Evolutionary conservation across 2,329 filamentous ascomycete genomes (phyloP).

Genomic region (Ophiobolus disseminans): DNA sequence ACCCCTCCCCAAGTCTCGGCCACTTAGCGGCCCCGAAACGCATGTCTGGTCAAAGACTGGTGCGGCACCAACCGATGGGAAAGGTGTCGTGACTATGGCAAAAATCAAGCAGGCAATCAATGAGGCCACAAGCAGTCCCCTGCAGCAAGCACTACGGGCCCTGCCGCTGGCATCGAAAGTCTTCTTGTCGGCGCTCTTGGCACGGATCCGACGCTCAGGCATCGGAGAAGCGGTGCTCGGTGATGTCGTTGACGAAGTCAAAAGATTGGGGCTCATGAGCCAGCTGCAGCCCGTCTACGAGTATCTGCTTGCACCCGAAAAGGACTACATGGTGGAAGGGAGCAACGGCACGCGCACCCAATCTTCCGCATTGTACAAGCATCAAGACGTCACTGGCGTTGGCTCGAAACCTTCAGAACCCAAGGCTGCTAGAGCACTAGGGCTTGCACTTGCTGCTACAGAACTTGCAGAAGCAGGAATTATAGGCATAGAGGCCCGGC

Average conservation of each 20-base stretch:
- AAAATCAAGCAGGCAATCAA: conserved; percentile 94
- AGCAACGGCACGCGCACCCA: conserved; percentile 12
- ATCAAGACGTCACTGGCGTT: conserved; percentile 21
- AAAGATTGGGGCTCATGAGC: conserved; percentile 69
- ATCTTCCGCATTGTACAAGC: conserved; percentile 23
- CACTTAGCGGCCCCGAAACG: conserved; percentile 26
- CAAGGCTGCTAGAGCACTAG: conserved; percentile 56
- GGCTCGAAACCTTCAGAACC: conserved; percentile 33
- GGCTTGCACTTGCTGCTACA: conserved; percentile 75
- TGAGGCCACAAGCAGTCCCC: conserved; percentile 89
- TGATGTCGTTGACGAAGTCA: conserved; percentile 87
- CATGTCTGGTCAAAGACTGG: conserved; percentile 33
- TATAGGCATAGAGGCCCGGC: conserved; percentile 77
- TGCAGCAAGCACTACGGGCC: conserved; percentile 85
- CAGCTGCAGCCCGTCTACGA: conserved; percentile 67
- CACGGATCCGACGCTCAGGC: conserved; percentile 80
- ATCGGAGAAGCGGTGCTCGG: conserved; percentile 86
- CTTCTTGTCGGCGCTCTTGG: conserved; percentile 81
- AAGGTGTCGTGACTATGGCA: conserved; percentile 79
- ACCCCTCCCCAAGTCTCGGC: conserved; percentile 21
- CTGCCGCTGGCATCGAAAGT: conserved; percentile 84
- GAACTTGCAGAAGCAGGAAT: conserved; percentile 88
- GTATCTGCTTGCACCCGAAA: conserved; percentile 60
- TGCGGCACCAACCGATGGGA: conserved; percentile 33
- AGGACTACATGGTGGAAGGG: conserved; percentile 32